Evolutionary conservation across 805 yeast genomes (phyloP).

Genomic region (Grigorovia jiainica): DNA sequence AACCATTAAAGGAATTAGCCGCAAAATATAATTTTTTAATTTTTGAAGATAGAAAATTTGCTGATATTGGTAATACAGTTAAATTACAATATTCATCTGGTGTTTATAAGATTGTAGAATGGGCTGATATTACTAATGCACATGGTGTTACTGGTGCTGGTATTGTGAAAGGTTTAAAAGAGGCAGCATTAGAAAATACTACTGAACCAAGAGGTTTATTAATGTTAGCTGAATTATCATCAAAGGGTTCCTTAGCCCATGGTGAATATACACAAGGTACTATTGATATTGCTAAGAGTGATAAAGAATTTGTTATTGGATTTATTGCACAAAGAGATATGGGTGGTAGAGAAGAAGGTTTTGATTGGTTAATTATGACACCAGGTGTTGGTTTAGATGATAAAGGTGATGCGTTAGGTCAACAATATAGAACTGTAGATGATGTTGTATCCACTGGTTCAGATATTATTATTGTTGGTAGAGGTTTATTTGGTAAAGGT

Average conservation of each 20-base stretch:
- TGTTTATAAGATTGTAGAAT: constrained; percentile 74
- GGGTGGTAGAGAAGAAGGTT: constrained; percentile 76
- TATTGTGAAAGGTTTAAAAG: constrained; percentile 77
- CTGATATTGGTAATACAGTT: constrained; percentile 97
- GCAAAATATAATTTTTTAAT: constrained; percentile 79
- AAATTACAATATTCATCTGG: constrained; percentile 91
- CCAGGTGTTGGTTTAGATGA: constrained; percentile 98
- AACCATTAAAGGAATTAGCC: constrained; percentile 63
- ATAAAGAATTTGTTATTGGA: constrained; percentile 87
- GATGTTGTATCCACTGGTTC: constrained; percentile 81
- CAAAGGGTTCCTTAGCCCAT: constrained; percentile 86
- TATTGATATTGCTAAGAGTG: constrained; percentile 80
- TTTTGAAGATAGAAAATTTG: constrained; percentile 96
- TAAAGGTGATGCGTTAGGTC: constrained; percentile 92
- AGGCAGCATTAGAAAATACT: constrained; percentile 61
- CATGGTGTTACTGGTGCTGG: constrained; percentile 97
- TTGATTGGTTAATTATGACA: constrained; percentile 94
- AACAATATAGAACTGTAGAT: constrained; percentile 88
- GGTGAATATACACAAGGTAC: constrained; percentile 86
- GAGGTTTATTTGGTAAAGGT: constrained; percentile 92
- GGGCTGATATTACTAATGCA: constrained; percentile 97
- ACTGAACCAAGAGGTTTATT: constrained; percentile 78
- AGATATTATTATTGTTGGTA: constrained; percentile 94
- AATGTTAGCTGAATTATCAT: constrained; percentile 92
- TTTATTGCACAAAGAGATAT: constrained; percentile 88